Conservation (phyloP, 2,329 filamentous ascomycete genomes). For the Trichoderma sp. region DNA sequence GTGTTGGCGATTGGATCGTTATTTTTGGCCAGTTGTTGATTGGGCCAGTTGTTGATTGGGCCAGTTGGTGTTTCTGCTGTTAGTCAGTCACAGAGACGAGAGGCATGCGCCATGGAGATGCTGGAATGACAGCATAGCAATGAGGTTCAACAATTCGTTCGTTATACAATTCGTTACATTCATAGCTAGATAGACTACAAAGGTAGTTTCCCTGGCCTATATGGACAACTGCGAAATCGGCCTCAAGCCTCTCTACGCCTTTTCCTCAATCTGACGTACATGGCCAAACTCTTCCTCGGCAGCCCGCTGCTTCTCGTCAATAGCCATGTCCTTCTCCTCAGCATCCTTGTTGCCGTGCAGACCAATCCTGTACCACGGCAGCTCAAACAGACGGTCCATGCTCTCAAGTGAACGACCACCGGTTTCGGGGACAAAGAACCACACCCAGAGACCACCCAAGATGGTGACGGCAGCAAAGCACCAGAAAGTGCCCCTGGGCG, state of each 20-base stretch:
- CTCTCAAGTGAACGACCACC: conserved; percentile 62
- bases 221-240: background rate
- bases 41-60: background rate
- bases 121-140: background rate
- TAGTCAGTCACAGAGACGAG: background rate
- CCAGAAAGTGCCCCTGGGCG: conserved; percentile 68
- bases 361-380: conserved; percentile 75
- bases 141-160: background rate
- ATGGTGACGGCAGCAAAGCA: conserved; percentile 68
- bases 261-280: conserved; percentile 37
- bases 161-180: background rate
- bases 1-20: too few species aligned
- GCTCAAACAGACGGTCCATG: conserved; percentile 68
- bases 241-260: conserved; percentile 13
- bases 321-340: conserved; percentile 42
- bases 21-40: too few species aligned
- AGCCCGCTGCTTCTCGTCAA: conserved; percentile 44
- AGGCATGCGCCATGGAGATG: background rate
- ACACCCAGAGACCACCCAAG: conserved; percentile 67
- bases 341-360: conserved; percentile 51
- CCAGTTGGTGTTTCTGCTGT: background rate
- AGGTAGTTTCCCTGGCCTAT: too few species aligned
- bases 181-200: background rate
- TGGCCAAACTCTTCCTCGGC: conserved; percentile 32
- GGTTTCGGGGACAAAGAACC: conserved; percentile 70